Evolutionary conservation across 345 rosid species (phyloP).

Genomic region (Mangifera indica): DNA sequence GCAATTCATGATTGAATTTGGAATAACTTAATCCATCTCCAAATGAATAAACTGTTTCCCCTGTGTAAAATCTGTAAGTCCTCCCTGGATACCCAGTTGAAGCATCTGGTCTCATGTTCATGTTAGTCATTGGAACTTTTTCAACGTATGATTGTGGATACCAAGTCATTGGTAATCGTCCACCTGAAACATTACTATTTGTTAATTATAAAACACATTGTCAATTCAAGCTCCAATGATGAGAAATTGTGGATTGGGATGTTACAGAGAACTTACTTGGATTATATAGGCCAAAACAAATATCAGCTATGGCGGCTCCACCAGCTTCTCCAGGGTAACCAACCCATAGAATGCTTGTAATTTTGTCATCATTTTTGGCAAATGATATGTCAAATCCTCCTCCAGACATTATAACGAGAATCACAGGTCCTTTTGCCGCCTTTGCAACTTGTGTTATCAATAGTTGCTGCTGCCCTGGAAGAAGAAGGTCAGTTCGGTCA

Average conservation of each 20-base stretch:
- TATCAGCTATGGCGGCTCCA: slow-evolving; percentile 87
- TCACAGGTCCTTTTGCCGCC: slow-evolving; percentile 74
- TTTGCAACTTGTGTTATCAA: slow-evolving; percentile 64
- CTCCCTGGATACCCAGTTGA: slow-evolving; percentile 83
- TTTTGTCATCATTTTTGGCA: slow-evolving; percentile 58
- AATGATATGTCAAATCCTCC: slow-evolving; percentile 82
- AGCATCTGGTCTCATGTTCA: slow-evolving; percentile 90
- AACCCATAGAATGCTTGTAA: slow-evolving; percentile 82
- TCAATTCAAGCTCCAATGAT: too few species aligned
- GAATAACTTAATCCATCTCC: slow-evolving; percentile 91
- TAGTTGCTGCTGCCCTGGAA: slow-evolving; percentile 76
- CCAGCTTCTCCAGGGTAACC: slow-evolving; percentile 97
- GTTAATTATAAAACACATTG: neutral
- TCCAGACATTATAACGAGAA: slow-evolving; percentile 93
- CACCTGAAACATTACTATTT: slow-evolving; percentile 45
- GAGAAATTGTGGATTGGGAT: too few species aligned
- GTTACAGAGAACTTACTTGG: slow-evolving; percentile 52
- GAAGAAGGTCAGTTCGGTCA: slow-evolving; percentile 59
- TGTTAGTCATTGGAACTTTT: slow-evolving; percentile 82
- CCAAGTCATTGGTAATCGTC: slow-evolving; percentile 96
- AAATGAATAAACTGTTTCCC: slow-evolving; percentile 74
- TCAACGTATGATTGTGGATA: slow-evolving; percentile 75
- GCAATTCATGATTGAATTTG: slow-evolving; percentile 37
- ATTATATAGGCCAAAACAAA: slow-evolving; percentile 69
- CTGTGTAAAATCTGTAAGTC: slow-evolving; percentile 83